These are phyloP conservation scores for Durusdinium trenchii DNA, from an alignment of 73 alveolate genomes.

Conservation along the genomic window DNA sequence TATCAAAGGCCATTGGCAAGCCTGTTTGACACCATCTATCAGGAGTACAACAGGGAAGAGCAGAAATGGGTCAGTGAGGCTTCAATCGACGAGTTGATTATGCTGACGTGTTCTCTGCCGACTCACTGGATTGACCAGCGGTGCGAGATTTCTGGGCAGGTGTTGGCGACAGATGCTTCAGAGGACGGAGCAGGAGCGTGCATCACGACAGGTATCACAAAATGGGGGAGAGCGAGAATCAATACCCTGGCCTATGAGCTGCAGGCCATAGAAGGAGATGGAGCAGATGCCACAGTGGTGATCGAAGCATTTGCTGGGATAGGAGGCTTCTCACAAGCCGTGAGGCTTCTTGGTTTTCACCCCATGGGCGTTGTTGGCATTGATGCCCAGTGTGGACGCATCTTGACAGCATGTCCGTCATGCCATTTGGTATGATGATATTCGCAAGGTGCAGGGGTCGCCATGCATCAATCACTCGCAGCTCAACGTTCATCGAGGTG, in stretches of 20 bases:
- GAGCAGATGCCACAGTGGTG: background rate
- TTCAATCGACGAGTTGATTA: background rate
- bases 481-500: background rate
- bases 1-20: background rate
- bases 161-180: conserved; percentile 50
- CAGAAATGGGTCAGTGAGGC: background rate
- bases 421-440: background rate
- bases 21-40: background rate
- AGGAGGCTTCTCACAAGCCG: conserved; percentile 35
- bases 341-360: background rate
- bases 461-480: conserved; percentile 39
- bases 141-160: background rate
- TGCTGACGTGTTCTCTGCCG: conserved; percentile 11
- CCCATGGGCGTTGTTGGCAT: background rate
- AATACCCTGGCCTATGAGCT: background rate
- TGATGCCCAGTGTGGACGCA: background rate
- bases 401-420: background rate
- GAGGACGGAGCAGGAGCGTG: conserved; percentile 64
- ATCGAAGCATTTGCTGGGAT: conserved; percentile 37
- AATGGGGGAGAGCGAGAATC: background rate
- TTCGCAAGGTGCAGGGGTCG: background rate
- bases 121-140: conserved; percentile 36
- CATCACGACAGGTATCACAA: background rate
- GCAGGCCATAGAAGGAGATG: background rate
- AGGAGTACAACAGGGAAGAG: background rate